Evolutionary conservation across 208 protist genomes (phyloP).

Genomic region (Leishmania gerbilli): DNA sequence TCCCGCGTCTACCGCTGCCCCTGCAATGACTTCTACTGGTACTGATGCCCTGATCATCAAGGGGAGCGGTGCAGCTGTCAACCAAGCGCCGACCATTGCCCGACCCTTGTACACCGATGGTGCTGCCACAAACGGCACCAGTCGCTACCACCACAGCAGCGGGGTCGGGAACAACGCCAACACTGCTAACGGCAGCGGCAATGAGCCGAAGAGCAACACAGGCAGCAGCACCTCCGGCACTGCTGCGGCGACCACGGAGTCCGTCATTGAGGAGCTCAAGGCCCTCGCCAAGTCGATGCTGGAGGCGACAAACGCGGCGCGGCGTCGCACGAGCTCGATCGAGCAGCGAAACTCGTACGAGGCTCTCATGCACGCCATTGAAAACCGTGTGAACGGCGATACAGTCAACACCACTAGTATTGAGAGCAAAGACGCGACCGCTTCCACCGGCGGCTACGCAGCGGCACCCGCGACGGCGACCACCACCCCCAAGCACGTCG

Average conservation of each 20-base stretch:
- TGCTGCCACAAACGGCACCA: background rate
- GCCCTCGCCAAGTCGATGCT: slow-evolving; percentile 85
- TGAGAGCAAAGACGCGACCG: background rate
- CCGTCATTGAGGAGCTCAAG: slow-evolving; percentile 86
- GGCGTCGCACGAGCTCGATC: slow-evolving; percentile 46
- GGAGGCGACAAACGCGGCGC: slow-evolving; percentile 72
- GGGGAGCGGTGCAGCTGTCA: background rate
- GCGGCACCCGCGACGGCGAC: background rate
- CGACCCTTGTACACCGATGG: background rate
- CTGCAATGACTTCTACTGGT: background rate
- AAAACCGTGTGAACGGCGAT: slow-evolving; percentile 32
- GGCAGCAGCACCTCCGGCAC: background rate
- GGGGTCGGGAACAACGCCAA: background rate
- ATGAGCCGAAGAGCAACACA: background rate
- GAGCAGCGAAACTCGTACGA: slow-evolving; percentile 70
- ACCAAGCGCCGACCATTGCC: background rate
- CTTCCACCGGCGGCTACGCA: background rate
- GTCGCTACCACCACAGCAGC: background rate
- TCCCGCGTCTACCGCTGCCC: background rate
- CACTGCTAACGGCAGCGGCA: background rate
- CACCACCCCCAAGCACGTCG: slow-evolving; percentile 10
- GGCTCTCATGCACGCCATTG: slow-evolving; percentile 66
- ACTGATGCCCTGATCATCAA: background rate
- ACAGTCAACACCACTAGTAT: background rate
- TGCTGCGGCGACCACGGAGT: slow-evolving; percentile 46